Conservation (phyloP, 768 basidiomycete species). For the Mycena pura region DNA sequence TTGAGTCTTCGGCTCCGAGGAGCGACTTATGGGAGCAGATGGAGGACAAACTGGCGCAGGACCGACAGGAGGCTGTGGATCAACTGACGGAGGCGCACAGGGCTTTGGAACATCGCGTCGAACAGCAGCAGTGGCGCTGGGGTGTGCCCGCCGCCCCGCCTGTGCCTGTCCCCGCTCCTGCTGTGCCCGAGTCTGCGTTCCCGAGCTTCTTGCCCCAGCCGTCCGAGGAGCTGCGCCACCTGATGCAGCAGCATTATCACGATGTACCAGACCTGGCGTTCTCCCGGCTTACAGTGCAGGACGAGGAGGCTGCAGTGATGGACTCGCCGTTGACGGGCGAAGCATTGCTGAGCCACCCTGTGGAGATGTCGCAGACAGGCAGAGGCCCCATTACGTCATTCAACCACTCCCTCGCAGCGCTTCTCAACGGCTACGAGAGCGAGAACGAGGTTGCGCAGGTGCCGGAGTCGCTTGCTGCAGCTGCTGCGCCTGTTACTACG, state of each 20-base stretch:
- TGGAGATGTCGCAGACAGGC: slow-evolving; percentile 19
- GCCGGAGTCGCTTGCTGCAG: neutral
- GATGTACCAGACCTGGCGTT: slow-evolving; percentile 16
- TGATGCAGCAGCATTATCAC: slow-evolving; percentile 28
- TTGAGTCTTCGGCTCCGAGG: no score
- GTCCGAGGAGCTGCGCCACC: slow-evolving; percentile 44
- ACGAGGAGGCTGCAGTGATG: slow-evolving; percentile 20
- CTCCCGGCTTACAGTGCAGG: slow-evolving; percentile 17
- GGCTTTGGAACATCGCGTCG: slow-evolving; percentile 11
- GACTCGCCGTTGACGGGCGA: slow-evolving; percentile 41
- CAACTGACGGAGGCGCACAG: slow-evolving; percentile 13
- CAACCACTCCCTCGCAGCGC: slow-evolving; percentile 39
- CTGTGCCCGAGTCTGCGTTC: slow-evolving; percentile 27
- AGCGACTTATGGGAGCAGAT: neutral
- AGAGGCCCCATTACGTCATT: slow-evolving; percentile 15
- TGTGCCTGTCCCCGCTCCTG: neutral
- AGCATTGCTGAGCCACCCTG: slow-evolving; percentile 34
- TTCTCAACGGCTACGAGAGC: slow-evolving; percentile 38
- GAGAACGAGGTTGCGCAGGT: slow-evolving; percentile 17
- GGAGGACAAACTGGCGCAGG: slow-evolving; percentile 3
- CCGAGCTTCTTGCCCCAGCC: slow-evolving; percentile 43
- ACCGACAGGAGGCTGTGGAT: slow-evolving; percentile 19
- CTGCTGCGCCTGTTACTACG: neutral
- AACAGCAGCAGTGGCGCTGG: slow-evolving; percentile 18
- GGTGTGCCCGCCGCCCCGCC: slow-evolving; percentile 1